Evolutionary conservation across 192 early-diverging fungal species (phyloP).

Genomic region (Mortierella hygrophila): DNA sequence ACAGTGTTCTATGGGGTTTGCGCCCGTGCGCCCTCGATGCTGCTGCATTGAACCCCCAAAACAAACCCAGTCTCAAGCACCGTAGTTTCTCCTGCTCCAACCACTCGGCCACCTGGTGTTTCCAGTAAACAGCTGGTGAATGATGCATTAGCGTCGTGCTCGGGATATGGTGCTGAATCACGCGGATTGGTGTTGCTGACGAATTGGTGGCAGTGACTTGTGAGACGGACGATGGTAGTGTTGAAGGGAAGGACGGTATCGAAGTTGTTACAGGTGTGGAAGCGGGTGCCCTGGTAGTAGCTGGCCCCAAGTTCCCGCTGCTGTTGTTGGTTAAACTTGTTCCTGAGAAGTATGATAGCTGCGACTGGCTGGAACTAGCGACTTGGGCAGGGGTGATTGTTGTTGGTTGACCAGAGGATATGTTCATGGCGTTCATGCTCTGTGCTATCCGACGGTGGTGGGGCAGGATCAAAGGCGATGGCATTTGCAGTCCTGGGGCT

Average conservation of each 20-base stretch:
- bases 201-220: slow-evolving; percentile 20
- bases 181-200: slow-evolving; percentile 7
- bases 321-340: not conserved
- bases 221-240: slow-evolving; percentile 11
- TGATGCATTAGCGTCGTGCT: slow-evolving; percentile 46
- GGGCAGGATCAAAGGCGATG: slow-evolving; percentile 33
- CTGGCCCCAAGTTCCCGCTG: not conserved
- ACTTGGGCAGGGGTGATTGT: not conserved
- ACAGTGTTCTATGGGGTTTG: not conserved
- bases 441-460: slow-evolving; percentile 38
- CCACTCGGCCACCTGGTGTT: slow-evolving; percentile 52
- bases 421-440: not conserved
- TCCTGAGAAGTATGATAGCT: not conserved
- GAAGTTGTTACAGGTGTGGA: slow-evolving; percentile 11
- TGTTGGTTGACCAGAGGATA: not conserved
- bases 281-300: slow-evolving; percentile 8
- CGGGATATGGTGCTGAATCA: slow-evolving; percentile 34
- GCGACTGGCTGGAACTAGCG: not conserved
- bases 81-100: slow-evolving; percentile 51
- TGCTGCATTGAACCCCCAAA: slow-evolving; percentile 45
- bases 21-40: slow-evolving; percentile 23
- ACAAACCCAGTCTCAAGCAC: slow-evolving; percentile 39
- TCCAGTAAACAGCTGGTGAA: slow-evolving; percentile 47
- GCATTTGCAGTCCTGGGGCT: slow-evolving; percentile 28
- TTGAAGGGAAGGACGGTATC: slow-evolving; percentile 23